Conservation (phyloP, 1,139 yeast genomes). For the Candida sanyaensis region DNA sequence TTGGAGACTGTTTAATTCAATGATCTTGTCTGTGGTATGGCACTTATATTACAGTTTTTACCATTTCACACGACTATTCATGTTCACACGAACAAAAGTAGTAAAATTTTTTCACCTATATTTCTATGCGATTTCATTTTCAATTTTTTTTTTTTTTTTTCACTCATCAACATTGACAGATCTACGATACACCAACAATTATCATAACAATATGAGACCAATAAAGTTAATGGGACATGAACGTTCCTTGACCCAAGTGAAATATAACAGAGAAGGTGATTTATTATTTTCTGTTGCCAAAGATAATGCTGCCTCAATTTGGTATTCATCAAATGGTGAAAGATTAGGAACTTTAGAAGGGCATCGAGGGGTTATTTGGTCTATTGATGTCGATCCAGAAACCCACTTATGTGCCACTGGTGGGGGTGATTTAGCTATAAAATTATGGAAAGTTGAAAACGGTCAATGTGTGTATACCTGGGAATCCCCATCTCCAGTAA, state of each 20-base stretch:
- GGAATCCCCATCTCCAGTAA: slow-evolving; percentile 81
- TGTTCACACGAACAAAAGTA: slow-evolving; percentile 9
- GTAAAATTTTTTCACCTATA: neutral
- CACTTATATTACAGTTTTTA: no score
- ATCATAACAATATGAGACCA: slow-evolving; percentile 42
- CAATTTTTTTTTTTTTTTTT: slow-evolving; percentile 9
- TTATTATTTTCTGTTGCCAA: slow-evolving; percentile 89
- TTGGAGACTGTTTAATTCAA: no score
- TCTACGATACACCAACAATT: neutral
- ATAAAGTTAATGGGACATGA: slow-evolving; percentile 74
- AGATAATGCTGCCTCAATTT: slow-evolving; percentile 84
- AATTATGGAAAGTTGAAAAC: slow-evolving; percentile 79
- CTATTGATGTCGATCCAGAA: slow-evolving; percentile 80
- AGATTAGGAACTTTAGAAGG: slow-evolving; percentile 87
- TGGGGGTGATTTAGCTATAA: slow-evolving; percentile 84
- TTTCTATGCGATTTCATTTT: slow-evolving; percentile 1
- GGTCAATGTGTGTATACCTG: slow-evolving; percentile 80
- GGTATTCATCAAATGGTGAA: slow-evolving; percentile 97
- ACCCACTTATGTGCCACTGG: slow-evolving; percentile 80
- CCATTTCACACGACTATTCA: no score
- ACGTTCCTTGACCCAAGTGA: slow-evolving; percentile 89
- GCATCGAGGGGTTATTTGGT: slow-evolving; percentile 95
- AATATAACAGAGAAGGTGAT: slow-evolving; percentile 94
- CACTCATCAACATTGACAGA: slow-evolving; percentile 4
- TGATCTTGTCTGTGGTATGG: no score